Evolutionary conservation across 345 rosid genomes (phyloP), one percentile per base, ranked within the genome.

Genomic region (Citrus mangshanensis): DNA sequence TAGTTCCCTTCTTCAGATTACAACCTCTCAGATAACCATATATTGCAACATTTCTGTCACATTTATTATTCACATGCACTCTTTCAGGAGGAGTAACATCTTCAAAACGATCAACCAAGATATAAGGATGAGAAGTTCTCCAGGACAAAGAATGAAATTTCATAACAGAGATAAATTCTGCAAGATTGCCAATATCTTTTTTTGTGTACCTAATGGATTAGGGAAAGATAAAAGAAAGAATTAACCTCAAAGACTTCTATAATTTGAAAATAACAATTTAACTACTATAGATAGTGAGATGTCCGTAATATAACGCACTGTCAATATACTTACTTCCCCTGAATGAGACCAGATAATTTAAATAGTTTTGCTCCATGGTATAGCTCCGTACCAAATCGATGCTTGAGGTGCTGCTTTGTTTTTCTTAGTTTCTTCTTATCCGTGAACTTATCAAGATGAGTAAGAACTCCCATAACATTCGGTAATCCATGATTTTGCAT

Each of bases 401-500:
- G 95, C 88, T 94, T 96, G 65, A 94, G 99, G 55, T 89, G 91
- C 79, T 91, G 91, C 77, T 96, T 96, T 62, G 95, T 94, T 82
- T 92, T 96, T 88, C 80, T 96, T 73, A 94, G 88, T 84, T 92
- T 96, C 87, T 93, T 96, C 58, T 88, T 94, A 85, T 96, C 98
- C 82, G 85, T 90, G 82, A 95, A 95, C 83, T 91, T 89, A 81
- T 95, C 99, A 72, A 95, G 97, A 81, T 95, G 98, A 56, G 99
- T 93, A 73, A 95, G 97, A 74, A 95, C 97, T 76, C 99, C 99
- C 95, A 95, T 93, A 80, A 95, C 88, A 82, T 80, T 94, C 28
- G 99, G 97, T 81, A 94, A 91, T 74, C 99, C 99, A 84, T 95
- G 99, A 74, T 89, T 89, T 89, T 92, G 93, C 93, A 95, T 84